Percentiles rank a stretch among this genome's conserved stretches.
Evolutionary conservation across 2,329 filamentous ascomycete genomes (phyloP).

Genomic region (Aspergillus bombycis): DNA sequence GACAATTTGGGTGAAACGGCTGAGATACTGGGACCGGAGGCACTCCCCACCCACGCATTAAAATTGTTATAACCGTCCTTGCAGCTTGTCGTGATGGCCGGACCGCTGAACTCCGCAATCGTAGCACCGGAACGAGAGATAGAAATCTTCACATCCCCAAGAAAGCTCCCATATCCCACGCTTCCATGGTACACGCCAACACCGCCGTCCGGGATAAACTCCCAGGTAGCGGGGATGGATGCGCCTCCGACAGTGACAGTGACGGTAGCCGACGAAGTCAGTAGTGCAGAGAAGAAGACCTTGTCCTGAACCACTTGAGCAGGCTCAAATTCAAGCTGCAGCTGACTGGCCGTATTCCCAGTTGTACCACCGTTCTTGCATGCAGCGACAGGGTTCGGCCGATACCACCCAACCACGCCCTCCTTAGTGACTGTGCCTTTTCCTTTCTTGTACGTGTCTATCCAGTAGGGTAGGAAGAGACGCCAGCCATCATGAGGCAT

Average conservation of each 20-base stretch:
- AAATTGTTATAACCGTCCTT: conserved; percentile 30
- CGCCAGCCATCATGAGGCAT: conserved; percentile 33
- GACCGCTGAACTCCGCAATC: conserved; percentile 22
- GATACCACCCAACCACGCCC: conserved; percentile 27
- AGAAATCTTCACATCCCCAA: conserved; percentile 26
- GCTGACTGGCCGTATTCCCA: conserved; percentile 21
- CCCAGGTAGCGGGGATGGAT: conserved; percentile 22
- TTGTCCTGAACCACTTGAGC: conserved; percentile 13
- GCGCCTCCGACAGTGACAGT: conserved; percentile 34
- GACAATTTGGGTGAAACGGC: conserved; percentile 7
- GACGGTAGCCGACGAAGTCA: conserved; percentile 32
- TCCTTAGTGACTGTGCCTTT: conserved; percentile 26
- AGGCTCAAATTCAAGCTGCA: conserved; percentile 28
- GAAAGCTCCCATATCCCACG: conserved; percentile 20
- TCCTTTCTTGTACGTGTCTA: conserved; percentile 38
- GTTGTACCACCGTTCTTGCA: conserved; percentile 20
- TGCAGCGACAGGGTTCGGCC: conserved; percentile 11
- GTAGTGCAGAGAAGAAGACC: conserved; percentile 34
- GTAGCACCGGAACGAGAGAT: conserved; percentile 22
- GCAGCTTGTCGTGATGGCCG: conserved; percentile 27
- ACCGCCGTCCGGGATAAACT: conserved; percentile 27
- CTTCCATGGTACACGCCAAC: conserved; percentile 37
- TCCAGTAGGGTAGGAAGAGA: conserved; percentile 33
- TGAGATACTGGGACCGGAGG: neutral
- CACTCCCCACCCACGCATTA: conserved; percentile 37